Conservation (phyloP, 2,329 filamentous ascomycete genomes). For the Penicillium sumatraense region DNA sequence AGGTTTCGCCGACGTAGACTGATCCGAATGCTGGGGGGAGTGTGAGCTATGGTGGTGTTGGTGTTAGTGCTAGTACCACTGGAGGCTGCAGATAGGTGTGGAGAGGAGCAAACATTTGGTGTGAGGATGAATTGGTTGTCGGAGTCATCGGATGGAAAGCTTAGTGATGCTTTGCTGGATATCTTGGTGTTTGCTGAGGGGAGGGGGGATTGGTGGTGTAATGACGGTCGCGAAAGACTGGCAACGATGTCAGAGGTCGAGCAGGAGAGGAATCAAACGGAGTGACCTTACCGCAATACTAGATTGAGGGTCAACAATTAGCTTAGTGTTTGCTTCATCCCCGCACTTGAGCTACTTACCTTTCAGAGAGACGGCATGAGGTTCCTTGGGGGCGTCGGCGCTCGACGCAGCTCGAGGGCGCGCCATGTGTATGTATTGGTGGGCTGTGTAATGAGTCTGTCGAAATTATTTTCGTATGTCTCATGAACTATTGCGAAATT, state of each 20-base stretch:
- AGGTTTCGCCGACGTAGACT: slow-evolving; percentile 93
- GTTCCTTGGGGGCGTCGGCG: slow-evolving; percentile 65
- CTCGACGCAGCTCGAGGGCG: slow-evolving; percentile 48
- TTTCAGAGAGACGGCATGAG: slow-evolving; percentile 78
- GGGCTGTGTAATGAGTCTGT: neutral
- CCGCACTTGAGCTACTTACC: slow-evolving; percentile 43
- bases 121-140: slow-evolving; percentile 61
- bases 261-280: neutral
- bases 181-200: slow-evolving; percentile 54
- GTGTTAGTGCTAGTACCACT: slow-evolving; percentile 15
- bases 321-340: slow-evolving; percentile 2
- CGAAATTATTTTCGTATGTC: neutral
- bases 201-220: slow-evolving; percentile 51
- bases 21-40: slow-evolving; percentile 91
- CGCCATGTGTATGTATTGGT: slow-evolving; percentile 37
- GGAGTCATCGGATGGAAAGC: slow-evolving; percentile 63
- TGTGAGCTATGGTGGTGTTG: slow-evolving; percentile 65
- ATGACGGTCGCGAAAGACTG: slow-evolving; percentile 75
- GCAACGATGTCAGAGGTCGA: slow-evolving; percentile 17
- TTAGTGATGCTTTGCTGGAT: slow-evolving; percentile 70
- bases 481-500: slow-evolving; percentile 9
- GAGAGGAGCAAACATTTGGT: slow-evolving; percentile 48
- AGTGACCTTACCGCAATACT: slow-evolving; percentile 41
- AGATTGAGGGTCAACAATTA: slow-evolving; percentile 31
- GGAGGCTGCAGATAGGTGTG: neutral